Evolutionary conservation across 371 early-diverging fungal species (phyloP), one percentile per base, ranked within the genome.

Genomic region (Lichtheimia hyalospora): DNA sequence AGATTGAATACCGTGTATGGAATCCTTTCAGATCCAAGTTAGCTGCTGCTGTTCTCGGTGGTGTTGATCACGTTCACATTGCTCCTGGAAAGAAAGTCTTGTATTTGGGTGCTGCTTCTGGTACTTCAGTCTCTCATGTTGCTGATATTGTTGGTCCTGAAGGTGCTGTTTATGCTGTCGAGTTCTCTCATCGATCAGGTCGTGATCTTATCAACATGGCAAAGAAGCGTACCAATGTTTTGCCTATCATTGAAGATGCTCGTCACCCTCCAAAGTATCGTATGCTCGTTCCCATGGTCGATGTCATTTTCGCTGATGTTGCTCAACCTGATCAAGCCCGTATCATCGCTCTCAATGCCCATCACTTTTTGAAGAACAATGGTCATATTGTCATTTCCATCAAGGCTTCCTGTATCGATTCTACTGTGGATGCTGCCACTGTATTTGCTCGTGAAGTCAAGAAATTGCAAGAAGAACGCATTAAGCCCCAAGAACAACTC

Each of bases 401-500:
- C 86, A 99, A 99, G 91, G 99, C 99, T 55, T 99, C 98, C 86
- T 99, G 99, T 87, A 99, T 99, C 68, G 99, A 99, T 84, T 99
- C 99, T 43, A 96, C 99, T 12, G 95, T 96, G 5, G 96, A 94
- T 69, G 98, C 99, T 24, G 91, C 95, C 54, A 95, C 91, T 43
- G 79, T 99, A 58, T 99, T 99, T 84, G 99, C 99, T n/a, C 87
- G 92, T 59, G 99, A 99, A 85, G 96, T 99, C 58, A 94, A 98
- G 84, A 98, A 97, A 84, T 86, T 99, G 56, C 96, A 95, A 75
- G 95, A 95, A 78, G 96, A 98, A 70, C 91, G 92, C 74, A 95
- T 99, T 73, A 99, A 98, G 88, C 99, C 99, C 57, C 93, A 93
- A 75, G 99, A 99, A 84, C 99, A 99, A 85, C 81, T 99, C 57